Evolutionary conservation across 805 yeast genomes (phyloP), one percentile per base, ranked within the genome.

Genomic region (Zygoascus flipseniorum): DNA sequence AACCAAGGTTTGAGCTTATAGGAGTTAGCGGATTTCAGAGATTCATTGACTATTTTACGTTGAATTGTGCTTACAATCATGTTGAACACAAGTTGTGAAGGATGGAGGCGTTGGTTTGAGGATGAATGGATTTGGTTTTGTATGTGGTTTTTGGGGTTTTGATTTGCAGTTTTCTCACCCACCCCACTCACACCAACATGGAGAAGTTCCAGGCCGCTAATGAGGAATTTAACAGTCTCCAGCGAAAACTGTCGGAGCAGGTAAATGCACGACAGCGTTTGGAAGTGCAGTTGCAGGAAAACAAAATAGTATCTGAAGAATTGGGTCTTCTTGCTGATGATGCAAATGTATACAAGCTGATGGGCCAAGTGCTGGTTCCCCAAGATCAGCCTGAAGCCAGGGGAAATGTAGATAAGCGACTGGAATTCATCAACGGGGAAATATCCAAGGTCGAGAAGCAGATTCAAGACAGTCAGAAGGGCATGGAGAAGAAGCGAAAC

Each of bases 261-360:
- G 76, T 89, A 39, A 72, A 79, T 5, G 81, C 89, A 11, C 82
- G 98, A 63, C 95, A 92, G 60, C 80, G 83, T 64, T 77, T 93
- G 47, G 99, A 93, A 65, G 87, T 97, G 1, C 99, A 93, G 70
- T 80, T 75, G 61, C 99, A 93, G 69, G 99, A 93, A 68, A 90
- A 90, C 68, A 82, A 82, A 62, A 90, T 93, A 49, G 99, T 93
- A 14, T 76, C 82, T 59, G 83, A 79, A 41, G 99, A 93, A 69
- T 86, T 93, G 62, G 79, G 77, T 31, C 61, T 70, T 45, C 72
- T 86, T 53, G 78, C 79, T 53, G 86, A 81, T 37, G 85, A 80
- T 41, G 76, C 95, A 14, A 86, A 86, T 61, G 82, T 93, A 26
- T 93, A 80, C 72, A 93, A 93, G 69, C 76, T 90, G 58, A 86